Percentiles rank a stretch among this genome's conserved stretches.
These are phyloP conservation scores for Taiwanofungus camphoratus DNA, from an alignment of 1,284 basidiomycete genomes.

Conservation along the genomic window DNA sequence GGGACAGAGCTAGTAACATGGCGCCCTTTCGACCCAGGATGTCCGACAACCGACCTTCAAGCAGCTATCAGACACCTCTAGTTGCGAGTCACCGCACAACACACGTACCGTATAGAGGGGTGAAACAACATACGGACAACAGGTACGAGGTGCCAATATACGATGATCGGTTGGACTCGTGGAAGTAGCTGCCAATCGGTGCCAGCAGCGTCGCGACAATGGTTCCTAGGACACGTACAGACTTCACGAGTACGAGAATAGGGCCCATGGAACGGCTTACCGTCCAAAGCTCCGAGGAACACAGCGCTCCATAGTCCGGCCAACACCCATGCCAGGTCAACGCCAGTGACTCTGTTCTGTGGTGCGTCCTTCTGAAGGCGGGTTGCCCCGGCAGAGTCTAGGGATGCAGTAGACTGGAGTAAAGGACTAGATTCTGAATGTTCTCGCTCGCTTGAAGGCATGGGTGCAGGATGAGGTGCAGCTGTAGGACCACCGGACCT, in stretches of 20 bases:
- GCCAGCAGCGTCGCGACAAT: slow-evolving; percentile 75
- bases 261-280: slow-evolving; percentile 32
- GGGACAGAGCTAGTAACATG: slow-evolving; percentile 72
- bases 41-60: slow-evolving; percentile 75
- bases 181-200: slow-evolving; percentile 76
- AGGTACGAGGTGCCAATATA: slow-evolving; percentile 88
- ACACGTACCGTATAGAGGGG: slow-evolving; percentile 75
- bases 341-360: slow-evolving; percentile 41
- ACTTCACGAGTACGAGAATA: slow-evolving; percentile 9
- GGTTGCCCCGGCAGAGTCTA: no score
- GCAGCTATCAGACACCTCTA: slow-evolving; percentile 8
- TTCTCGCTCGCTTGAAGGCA: slow-evolving; percentile 12
- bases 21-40: slow-evolving; percentile 83
- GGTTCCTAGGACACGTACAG: slow-evolving; percentile 44
- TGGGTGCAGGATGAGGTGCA: slow-evolving; percentile 7
- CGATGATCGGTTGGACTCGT: slow-evolving; percentile 73
- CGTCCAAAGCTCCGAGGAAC: slow-evolving; percentile 78
- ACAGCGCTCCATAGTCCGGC: slow-evolving; percentile 74
- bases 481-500: not conserved
- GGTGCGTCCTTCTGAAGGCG: no score
- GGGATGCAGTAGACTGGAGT: no score
- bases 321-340: slow-evolving; percentile 62
- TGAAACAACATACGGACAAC: slow-evolving; percentile 86
- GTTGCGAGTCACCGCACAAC: not conserved
- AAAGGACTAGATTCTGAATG: slow-evolving; percentile 22